Base-by-base conservation (phyloP, 345 rosid genomes). In the Populus tremula region DNA sequence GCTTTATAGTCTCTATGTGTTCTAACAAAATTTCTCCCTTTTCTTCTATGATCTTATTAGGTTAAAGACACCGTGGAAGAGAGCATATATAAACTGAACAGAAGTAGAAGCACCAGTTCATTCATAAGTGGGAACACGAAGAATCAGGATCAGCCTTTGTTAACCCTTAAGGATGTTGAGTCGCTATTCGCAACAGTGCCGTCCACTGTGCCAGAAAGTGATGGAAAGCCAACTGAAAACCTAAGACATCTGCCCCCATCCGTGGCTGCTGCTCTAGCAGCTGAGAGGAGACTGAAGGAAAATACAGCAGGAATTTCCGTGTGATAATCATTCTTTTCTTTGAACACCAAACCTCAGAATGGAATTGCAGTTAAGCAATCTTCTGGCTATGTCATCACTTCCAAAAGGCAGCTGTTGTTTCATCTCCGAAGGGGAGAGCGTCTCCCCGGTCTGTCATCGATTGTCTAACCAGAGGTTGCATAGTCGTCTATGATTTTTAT, bases 51-150 rank as follows among this genome's bases (percentile, higher is more conserved):
- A 72, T 80, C 1, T 11, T 43, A 61, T 70, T 75, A 95, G 99
- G 91, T 95, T 62, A 89, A 89, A 45, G 80, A 85, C 69, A 95
- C 97, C 0, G 99, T 95, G 76, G 99, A 95, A 89, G 97, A 93
- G 87, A 90, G 99, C 85, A 89, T 95, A 77, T 87, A 90, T 83
- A 90, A 95, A 79, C 89, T 95, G 83, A 95, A 91, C 88, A 92
- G 87, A 84, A 94, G 93, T 79, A 87, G 90, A 87, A 87, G 84
- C 73, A 79, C 79, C 17, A 89, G 77, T 77, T 81, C 92, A 25
- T 87, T 90, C 85, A 85, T 89, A 73, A 92, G 94, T 59, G 93
- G 97, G 76, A 95, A 87, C 84, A 90, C 96, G 43, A 95, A 89
- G 85, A 95, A 93, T 78, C 96, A 92, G 78, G 98, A 93, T 82